Percentiles rank a stretch among this genome's conserved stretches.
phyloP scores from a whole-genome alignment of 257 asterid species.

The Lantana camara region DNA sequence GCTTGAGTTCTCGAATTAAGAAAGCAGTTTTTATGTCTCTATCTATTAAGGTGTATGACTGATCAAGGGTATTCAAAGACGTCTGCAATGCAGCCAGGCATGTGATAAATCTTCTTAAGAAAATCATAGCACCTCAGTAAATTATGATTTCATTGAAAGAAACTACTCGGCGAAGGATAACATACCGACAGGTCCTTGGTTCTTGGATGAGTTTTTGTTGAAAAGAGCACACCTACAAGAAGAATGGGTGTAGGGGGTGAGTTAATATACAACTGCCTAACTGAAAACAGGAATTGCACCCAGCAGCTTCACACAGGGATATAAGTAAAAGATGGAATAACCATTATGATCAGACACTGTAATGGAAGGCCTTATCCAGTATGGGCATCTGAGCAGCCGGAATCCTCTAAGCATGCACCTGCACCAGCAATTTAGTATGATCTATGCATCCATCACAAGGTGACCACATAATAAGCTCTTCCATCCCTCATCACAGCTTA shows the following conservation, averaged over 20 bases:
- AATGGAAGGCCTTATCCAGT: constrained; percentile 92
- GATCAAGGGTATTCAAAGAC: neutral
- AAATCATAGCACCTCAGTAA: constrained; percentile 3
- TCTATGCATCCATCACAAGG: constrained; percentile 1
- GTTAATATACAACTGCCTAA: constrained; percentile 16
- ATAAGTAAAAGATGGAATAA: constrained; percentile 26
- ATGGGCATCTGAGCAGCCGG: constrained; percentile 93
- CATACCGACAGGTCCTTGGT: constrained; percentile 92
- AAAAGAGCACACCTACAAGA: constrained; percentile 81
- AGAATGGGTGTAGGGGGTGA: constrained; percentile 28
- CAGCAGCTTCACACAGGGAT: neutral
- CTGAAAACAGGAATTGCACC: neutral
- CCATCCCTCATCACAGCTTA: constrained; percentile 22
- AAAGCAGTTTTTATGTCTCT: constrained; percentile 1
- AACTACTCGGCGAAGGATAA: constrained; percentile 25
- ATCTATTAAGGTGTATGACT: neutral
- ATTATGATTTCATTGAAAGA: constrained; percentile 6
- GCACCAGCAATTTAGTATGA: constrained; percentile 32
- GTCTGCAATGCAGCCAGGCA: constrained; percentile 8
- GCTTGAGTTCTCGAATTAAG: constrained; percentile 7
- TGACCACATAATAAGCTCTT: constrained; percentile 14
- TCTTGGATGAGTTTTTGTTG: constrained; percentile 92
- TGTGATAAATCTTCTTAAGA: constrained; percentile 22
- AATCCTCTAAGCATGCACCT: constrained; percentile 98
- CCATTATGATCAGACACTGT: constrained; percentile 92